Percentiles rank a stretch among this genome's conserved stretches.
These are phyloP conservation scores for Coemansia sp. DNA, from an alignment of 192 early-diverging fungal genomes.

Conservation along the genomic window DNA sequence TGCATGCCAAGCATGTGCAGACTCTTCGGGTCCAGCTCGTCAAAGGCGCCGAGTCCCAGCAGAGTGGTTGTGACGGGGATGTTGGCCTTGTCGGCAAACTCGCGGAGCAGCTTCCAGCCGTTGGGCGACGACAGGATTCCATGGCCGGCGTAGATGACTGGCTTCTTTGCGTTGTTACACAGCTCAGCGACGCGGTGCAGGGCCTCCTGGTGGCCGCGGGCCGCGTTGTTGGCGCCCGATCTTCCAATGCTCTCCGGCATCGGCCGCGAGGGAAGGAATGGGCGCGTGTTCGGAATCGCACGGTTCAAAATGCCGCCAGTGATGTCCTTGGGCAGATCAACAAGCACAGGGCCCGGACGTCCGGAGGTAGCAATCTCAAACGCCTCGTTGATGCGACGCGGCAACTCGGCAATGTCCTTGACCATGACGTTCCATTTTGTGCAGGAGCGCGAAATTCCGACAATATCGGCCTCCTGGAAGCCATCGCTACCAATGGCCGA, in stretches of 20 bases:
- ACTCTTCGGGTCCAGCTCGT: too few species aligned
- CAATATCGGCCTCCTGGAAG: conserved; percentile 98
- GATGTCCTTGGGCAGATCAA: conserved; percentile 98
- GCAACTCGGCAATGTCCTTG: conserved; percentile 92
- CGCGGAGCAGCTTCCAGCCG: conserved; percentile 76
- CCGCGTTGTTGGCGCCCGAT: conserved; percentile 53
- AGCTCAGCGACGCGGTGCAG: conserved; percentile 76
- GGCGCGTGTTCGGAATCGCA: conserved; percentile 70
- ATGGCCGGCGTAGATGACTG: conserved; percentile 94
- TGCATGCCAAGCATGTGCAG: too few species aligned
- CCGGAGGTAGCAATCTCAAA: conserved; percentile 96
- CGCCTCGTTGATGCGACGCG: conserved; percentile 96
- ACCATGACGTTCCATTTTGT: conserved; percentile 99
- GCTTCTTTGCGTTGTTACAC: conserved; percentile 85
- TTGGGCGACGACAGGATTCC: conserved; percentile 81
- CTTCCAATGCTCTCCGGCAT: conserved; percentile 57
- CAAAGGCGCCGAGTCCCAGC: conserved; percentile 88
- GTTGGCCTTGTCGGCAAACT: conserved; percentile 84
- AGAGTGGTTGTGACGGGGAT: conserved; percentile 98
- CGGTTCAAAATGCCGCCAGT: conserved; percentile 85
- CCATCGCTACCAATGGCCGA: conserved; percentile 91
- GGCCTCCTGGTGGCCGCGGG: conserved; percentile 54
- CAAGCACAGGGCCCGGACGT: conserved; percentile 93
- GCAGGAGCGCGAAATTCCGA: conserved; percentile 93
- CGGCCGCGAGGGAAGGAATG: conserved; percentile 73